A percentile compares a stretch with the other conserved stretches of the same genome.
Conservation (phyloP, 169 alveolate species). For the Theileria luwenshuni region DNA sequence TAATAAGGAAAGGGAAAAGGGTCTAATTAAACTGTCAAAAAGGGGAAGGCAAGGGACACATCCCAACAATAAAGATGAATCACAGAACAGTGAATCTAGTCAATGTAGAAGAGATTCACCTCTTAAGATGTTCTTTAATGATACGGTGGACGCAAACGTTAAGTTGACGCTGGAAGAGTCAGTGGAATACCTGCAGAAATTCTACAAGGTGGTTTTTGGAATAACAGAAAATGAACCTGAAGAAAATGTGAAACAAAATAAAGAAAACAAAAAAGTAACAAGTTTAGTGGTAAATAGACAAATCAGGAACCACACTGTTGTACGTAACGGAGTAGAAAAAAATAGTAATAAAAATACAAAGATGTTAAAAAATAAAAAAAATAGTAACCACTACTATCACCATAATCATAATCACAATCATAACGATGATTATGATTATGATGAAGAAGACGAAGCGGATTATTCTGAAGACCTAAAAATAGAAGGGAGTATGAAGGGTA, state of each 20-base stretch:
- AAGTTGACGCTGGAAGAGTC: conserved; percentile 16
- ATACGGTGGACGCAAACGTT: neutral
- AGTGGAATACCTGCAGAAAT: conserved; percentile 12
- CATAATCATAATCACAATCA: neutral
- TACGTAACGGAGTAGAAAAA: too few species aligned
- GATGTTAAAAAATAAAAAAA: neutral
- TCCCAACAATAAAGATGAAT: too few species aligned
- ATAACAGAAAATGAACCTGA: neutral
- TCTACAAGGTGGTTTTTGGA: conserved; percentile 21
- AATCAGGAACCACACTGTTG: too few species aligned
- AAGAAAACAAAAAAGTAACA: neutral
- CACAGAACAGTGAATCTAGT: neutral
- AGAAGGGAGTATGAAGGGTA: neutral
- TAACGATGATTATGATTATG: neutral
- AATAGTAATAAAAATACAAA: too few species aligned
- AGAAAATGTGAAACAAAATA: neutral
- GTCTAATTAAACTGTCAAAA: too few species aligned
- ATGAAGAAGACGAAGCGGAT: neutral
- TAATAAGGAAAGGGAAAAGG: too few species aligned
- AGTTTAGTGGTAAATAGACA: neutral
- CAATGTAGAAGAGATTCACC: too few species aligned
- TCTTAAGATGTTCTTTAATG: neutral
- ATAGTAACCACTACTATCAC: neutral
- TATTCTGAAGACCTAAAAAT: neutral
- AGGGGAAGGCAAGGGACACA: too few species aligned